Percentiles rank a stretch among this genome's conserved stretches.
These are phyloP conservation scores for Ascochyta lentis DNA, from an alignment of 2,329 filamentous ascomycete genomes.

Conservation along the genomic window DNA sequence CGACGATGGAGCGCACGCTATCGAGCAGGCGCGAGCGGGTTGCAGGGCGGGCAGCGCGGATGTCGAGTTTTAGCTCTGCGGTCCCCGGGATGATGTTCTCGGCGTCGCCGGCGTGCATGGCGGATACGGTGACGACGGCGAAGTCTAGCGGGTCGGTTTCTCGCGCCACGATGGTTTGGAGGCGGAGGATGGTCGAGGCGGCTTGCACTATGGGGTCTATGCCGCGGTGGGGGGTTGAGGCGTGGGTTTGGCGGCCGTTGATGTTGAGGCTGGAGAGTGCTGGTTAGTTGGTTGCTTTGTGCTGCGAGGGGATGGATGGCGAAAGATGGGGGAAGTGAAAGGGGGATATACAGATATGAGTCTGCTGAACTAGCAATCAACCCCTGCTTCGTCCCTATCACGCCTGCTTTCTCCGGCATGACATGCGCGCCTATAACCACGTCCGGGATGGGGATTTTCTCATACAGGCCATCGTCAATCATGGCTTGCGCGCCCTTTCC, in stretches of 20 bases:
- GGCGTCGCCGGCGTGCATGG: conserved; percentile 64
- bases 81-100: conserved; percentile 67
- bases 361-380: conserved; percentile 53
- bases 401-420: conserved; percentile 53
- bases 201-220: conserved; percentile 65
- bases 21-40: conserved; percentile 57
- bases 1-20: conserved; percentile 60
- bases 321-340: neutral
- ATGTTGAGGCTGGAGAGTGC: conserved; percentile 60
- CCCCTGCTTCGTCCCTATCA: conserved; percentile 52
- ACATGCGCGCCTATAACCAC: conserved; percentile 65
- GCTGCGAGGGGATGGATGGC: neutral
- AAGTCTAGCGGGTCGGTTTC: conserved; percentile 62
- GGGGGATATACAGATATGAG: conserved; percentile 35
- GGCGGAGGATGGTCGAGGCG: conserved; percentile 60
- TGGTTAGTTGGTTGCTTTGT: conserved; percentile 1
- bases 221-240: conserved; percentile 61
- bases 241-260: conserved; percentile 66
- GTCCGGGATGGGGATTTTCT: conserved; percentile 62
- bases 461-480: conserved; percentile 66
- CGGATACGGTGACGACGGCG: conserved; percentile 65
- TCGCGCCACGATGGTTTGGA: conserved; percentile 66
- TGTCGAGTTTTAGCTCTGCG: conserved; percentile 63
- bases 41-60: conserved; percentile 56
- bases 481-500: conserved; percentile 68